These are phyloP conservation scores for Myriosclerotinia curreyana DNA, from an alignment of 2,329 filamentous ascomycete genomes.

Conservation along the genomic window DNA sequence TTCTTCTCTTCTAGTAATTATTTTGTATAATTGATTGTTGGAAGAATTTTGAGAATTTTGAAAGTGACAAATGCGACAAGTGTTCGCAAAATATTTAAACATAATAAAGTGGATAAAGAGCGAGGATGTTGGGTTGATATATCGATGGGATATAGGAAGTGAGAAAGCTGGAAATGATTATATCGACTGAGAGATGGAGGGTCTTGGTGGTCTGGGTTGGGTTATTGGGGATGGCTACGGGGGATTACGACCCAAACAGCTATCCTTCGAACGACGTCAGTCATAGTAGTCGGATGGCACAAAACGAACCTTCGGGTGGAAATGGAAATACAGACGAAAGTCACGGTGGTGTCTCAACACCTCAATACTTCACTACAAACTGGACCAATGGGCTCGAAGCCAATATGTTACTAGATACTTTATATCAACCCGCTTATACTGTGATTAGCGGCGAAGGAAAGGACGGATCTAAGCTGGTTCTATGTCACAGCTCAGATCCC, in stretches of 20 bases:
- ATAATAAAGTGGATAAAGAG: slow-evolving; percentile 1
- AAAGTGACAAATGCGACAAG: slow-evolving; percentile 1
- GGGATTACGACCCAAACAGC: not conserved
- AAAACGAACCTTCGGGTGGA: too few relatives aligned
- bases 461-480: too few relatives aligned
- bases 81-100: slow-evolving; percentile 1
- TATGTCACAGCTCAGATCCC: too few relatives aligned
- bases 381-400: too few relatives aligned
- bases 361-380: too few relatives aligned
- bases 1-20: not conserved
- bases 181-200: slow-evolving; percentile 14
- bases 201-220: not conserved
- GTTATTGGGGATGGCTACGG: not conserved
- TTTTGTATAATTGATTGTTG: not conserved
- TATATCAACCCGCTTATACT: too few relatives aligned
- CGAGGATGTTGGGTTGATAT: slow-evolving; percentile 8
- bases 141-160: not conserved
- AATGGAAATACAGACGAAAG: too few relatives aligned
- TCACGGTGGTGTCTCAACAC: too few relatives aligned
- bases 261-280: not conserved
- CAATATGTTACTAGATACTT: too few relatives aligned
- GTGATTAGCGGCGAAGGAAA: too few relatives aligned
- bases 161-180: slow-evolving; percentile 18
- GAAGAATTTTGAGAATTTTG: not conserved
- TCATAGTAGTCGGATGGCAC: too few relatives aligned